phyloP scores from a whole-genome alignment of 1,139 yeast species.

The Hansenula lynferdii region DNA sequence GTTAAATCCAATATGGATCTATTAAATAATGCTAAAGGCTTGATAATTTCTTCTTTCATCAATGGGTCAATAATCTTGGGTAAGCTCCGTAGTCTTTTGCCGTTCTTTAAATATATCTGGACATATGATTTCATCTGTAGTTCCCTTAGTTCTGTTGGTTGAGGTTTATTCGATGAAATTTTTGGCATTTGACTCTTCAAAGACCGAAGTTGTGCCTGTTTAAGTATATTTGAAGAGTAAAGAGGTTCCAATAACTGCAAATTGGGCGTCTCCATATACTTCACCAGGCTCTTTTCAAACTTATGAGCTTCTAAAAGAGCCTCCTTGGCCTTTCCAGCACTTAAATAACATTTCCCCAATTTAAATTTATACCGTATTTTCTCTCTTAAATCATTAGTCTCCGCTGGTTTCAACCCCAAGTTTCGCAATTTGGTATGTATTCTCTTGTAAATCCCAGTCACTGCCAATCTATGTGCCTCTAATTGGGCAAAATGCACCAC shows the following conservation, averaged over 20 bases:
- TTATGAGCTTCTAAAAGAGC: conserved; percentile 5
- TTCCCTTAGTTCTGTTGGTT: too few species aligned
- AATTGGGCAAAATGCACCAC: conserved; percentile 22
- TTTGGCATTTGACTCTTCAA: conserved; percentile 9
- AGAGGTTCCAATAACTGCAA: background rate
- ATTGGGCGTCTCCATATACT: background rate
- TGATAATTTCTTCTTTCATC: conserved; percentile 10
- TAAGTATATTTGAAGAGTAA: background rate
- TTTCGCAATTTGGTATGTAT: conserved; percentile 14
- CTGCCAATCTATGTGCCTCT: conserved; percentile 18
- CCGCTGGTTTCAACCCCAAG: background rate
- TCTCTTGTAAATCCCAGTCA: conserved; percentile 20
- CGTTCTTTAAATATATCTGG: too few species aligned
- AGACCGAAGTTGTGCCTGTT: too few species aligned
- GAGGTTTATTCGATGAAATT: too few species aligned
- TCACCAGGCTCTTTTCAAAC: conserved; percentile 9
- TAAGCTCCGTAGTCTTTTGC: too few species aligned
- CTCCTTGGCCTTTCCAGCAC: background rate
- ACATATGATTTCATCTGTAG: too few species aligned
- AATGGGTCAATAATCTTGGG: conserved; percentile 16
- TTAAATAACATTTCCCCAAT: background rate
- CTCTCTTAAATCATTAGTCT: too few species aligned
- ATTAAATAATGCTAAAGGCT: conserved; percentile 18
- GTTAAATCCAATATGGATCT: conserved; percentile 13
- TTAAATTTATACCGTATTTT: conserved; percentile 1